phyloP scores from a whole-genome alignment of 345 rosid genomes.

The Limnanthes douglasii region DNA sequence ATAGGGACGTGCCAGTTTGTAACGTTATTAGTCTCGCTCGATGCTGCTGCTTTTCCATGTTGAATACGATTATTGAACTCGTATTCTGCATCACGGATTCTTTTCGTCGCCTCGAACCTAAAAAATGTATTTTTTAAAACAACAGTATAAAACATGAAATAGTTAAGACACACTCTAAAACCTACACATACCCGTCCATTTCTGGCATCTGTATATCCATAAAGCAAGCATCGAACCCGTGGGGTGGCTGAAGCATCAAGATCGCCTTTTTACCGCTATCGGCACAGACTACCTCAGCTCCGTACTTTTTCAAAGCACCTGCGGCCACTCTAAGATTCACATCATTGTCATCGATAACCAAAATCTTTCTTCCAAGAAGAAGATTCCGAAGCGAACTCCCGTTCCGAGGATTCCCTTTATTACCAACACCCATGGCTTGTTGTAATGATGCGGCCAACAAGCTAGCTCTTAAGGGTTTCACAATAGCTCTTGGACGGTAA shows the following conservation, averaged over 20 bases:
- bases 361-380: constrained; percentile 64
- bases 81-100: constrained; percentile 47
- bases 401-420: constrained; percentile 35
- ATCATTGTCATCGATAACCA: constrained; percentile 72
- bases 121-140: not conserved
- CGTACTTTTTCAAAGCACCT: constrained; percentile 79
- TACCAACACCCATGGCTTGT: constrained; percentile 55
- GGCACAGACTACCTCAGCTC: constrained; percentile 78
- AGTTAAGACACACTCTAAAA: not conserved
- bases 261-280: constrained; percentile 58
- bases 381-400: constrained; percentile 56
- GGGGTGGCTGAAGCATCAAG: constrained; percentile 52
- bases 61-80: constrained; percentile 18
- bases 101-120: constrained; percentile 75
- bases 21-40: constrained; percentile 17
- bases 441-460: constrained; percentile 75
- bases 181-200: constrained; percentile 76
- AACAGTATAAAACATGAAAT: constrained; percentile 1
- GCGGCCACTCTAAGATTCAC: constrained; percentile 90
- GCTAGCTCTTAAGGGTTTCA: constrained; percentile 80
- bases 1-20: constrained; percentile 46
- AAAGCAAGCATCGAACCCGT: constrained; percentile 86
- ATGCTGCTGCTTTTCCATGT: constrained; percentile 23
- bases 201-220: constrained; percentile 99
- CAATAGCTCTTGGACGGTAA: constrained; percentile 29